These are phyloP conservation scores for Gymnopilus junonius DNA, from an alignment of 768 basidiomycete genomes.

Conservation along the genomic window DNA sequence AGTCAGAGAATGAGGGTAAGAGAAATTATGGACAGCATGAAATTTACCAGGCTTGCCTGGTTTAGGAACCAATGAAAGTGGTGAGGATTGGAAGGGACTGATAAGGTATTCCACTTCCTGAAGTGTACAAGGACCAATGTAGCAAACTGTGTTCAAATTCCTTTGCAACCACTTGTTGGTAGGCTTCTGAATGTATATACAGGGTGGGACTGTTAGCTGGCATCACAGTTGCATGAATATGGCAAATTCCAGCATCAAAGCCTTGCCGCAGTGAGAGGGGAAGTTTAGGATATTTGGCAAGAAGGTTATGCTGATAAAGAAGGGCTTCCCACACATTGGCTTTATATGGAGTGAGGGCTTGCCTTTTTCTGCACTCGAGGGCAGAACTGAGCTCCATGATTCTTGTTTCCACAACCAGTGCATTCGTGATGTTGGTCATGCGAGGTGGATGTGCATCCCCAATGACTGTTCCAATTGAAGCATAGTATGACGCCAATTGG, in stretches of 20 bases:
- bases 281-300: constrained; percentile 30
- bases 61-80: constrained; percentile 41
- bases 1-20: constrained; percentile 25
- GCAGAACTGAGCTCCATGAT: constrained; percentile 46
- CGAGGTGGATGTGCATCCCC: constrained; percentile 27
- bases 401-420: constrained; percentile 41
- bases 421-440: constrained; percentile 39
- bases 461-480: constrained; percentile 33
- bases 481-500: constrained; percentile 31
- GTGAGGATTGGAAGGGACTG: constrained; percentile 44
- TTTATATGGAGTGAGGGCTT: constrained; percentile 34
- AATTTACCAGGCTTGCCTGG: constrained; percentile 34
- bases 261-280: constrained; percentile 27
- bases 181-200: constrained; percentile 2
- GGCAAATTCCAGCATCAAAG: constrained; percentile 37
- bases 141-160: constrained; percentile 30
- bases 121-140: constrained; percentile 35
- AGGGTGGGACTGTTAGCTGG: constrained; percentile 37
- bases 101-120: constrained; percentile 29
- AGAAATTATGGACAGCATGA: constrained; percentile 42
- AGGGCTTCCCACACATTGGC: constrained; percentile 31
- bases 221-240: constrained; percentile 27
- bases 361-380: constrained; percentile 32
- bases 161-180: constrained; percentile 14
- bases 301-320: constrained; percentile 22